phyloP scores from a whole-genome alignment of 345 rosid species.

The Populus deltoides region DNA sequence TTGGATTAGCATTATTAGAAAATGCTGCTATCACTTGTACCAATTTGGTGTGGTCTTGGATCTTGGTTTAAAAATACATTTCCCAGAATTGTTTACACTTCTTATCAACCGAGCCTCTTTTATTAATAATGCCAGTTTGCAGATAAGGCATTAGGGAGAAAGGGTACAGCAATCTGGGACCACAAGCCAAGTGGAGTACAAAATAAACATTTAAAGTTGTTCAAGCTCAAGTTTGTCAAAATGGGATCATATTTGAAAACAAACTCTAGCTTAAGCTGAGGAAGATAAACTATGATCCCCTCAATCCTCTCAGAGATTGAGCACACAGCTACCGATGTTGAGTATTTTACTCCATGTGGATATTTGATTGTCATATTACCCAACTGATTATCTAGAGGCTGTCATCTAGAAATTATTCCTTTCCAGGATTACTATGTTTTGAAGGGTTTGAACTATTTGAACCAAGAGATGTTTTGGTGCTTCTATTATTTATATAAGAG shows the following conservation, averaged over 20 bases:
- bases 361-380: not conserved
- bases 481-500: not conserved
- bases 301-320: not conserved
- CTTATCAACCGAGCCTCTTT: not conserved
- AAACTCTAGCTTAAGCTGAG: not conserved
- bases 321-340: not conserved
- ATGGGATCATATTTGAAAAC: not conserved
- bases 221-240: not conserved
- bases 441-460: not conserved
- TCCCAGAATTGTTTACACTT: not conserved
- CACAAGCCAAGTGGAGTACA: not conserved
- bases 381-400: not conserved
- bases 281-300: not conserved
- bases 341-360: not conserved
- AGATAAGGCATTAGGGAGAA: not conserved
- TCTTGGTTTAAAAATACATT: not conserved
- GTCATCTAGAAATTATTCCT: not conserved
- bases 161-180: not conserved
- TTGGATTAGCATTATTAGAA: not conserved
- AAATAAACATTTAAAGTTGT: not conserved
- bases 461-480: not conserved
- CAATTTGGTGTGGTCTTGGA: no score
- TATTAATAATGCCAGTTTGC: not conserved
- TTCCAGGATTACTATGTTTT: not conserved
- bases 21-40: not conserved